Evolutionary conservation across 2,329 filamentous ascomycete species (phyloP).

Genomic region (Cladosporium oxysporum): DNA sequence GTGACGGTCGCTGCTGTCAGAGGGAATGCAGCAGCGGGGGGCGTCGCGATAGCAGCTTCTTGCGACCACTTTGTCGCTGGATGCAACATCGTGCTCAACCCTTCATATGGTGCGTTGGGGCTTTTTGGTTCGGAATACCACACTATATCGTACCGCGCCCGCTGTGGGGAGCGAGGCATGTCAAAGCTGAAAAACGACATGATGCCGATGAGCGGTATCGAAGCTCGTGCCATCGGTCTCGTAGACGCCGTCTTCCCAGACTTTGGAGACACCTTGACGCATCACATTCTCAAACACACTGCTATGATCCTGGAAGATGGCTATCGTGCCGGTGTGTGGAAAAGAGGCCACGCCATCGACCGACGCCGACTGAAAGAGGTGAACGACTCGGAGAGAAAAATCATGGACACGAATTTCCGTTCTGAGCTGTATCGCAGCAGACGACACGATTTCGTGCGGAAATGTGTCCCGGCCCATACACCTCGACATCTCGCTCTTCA

Average conservation of each 20-base stretch:
- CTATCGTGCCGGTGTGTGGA: too few species aligned
- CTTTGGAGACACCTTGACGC: slow-evolving; percentile 25
- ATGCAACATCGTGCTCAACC: slow-evolving; percentile 43
- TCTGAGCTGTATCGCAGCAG: too few species aligned
- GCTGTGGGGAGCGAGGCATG: slow-evolving; percentile 39
- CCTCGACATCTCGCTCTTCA: too few species aligned
- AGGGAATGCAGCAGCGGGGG: slow-evolving; percentile 48
- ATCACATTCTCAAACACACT: too few species aligned
- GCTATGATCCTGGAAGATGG: too few species aligned
- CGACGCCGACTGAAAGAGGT: too few species aligned
- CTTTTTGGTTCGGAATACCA: slow-evolving; percentile 47
- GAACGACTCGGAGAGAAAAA: too few species aligned
- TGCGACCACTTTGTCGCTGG: slow-evolving; percentile 43
- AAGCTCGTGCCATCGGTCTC: slow-evolving; percentile 42
- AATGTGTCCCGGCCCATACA: too few species aligned
- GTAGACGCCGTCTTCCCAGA: slow-evolving; percentile 44
- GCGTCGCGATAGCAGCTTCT: slow-evolving; percentile 46
- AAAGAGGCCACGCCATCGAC: too few species aligned
- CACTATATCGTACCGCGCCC: slow-evolving; percentile 43
- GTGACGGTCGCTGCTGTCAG: slow-evolving; percentile 43
- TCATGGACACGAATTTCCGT: too few species aligned
- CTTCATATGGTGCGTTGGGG: slow-evolving; percentile 43
- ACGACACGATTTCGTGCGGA: too few species aligned
- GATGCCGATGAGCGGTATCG: slow-evolving; percentile 42
- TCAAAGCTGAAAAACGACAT: slow-evolving; percentile 40